phyloP scores from a whole-genome alignment of 495 filamentous ascomycete genomes.

The Cryomyces antarcticus region DNA sequence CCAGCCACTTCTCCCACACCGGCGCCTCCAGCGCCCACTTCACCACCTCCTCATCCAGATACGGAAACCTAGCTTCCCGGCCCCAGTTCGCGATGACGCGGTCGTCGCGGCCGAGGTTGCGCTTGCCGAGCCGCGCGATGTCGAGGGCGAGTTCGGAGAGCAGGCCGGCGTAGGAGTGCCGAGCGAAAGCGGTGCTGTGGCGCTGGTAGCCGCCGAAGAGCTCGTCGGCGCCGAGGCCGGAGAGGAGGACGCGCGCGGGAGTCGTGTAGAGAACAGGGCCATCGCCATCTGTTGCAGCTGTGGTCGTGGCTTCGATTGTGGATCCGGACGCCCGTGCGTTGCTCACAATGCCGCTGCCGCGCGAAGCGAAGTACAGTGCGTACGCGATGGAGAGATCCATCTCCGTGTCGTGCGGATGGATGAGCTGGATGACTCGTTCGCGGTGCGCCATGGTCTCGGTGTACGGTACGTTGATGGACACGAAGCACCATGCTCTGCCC shows the following conservation, averaged over 20 bases:
- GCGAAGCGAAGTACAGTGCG: conserved; percentile 82
- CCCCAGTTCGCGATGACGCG: conserved; percentile 79
- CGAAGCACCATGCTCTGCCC: conserved; percentile 54
- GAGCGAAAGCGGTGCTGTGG: conserved; percentile 55
- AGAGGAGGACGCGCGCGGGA: conserved; percentile 64
- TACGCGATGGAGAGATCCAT: conserved; percentile 96
- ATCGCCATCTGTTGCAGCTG: conserved; percentile 4
- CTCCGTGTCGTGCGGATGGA: conserved; percentile 86
- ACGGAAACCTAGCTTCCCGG: conserved; percentile 82
- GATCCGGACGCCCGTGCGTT: not conserved
- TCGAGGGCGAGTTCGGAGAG: conserved; percentile 74
- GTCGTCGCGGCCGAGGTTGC: conserved; percentile 89
- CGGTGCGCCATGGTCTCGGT: conserved; percentile 51
- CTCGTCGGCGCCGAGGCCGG: conserved; percentile 88
- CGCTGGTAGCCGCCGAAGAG: conserved; percentile 85
- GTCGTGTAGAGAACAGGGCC: conserved; percentile 33
- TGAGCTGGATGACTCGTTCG: conserved; percentile 45
- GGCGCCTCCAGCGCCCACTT: conserved; percentile 53
- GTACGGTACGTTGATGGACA: conserved; percentile 75
- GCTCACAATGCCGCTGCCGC: conserved; percentile 42
- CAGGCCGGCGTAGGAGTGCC: conserved; percentile 45
- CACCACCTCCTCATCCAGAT: conserved; percentile 69
- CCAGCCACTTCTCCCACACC: conserved; percentile 47
- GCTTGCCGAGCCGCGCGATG: conserved; percentile 65
- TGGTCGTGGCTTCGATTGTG: conserved; percentile 1